Evolutionary conservation across 2,329 filamentous ascomycete species (phyloP).

Genomic region (Talaromyces sp.): DNA sequence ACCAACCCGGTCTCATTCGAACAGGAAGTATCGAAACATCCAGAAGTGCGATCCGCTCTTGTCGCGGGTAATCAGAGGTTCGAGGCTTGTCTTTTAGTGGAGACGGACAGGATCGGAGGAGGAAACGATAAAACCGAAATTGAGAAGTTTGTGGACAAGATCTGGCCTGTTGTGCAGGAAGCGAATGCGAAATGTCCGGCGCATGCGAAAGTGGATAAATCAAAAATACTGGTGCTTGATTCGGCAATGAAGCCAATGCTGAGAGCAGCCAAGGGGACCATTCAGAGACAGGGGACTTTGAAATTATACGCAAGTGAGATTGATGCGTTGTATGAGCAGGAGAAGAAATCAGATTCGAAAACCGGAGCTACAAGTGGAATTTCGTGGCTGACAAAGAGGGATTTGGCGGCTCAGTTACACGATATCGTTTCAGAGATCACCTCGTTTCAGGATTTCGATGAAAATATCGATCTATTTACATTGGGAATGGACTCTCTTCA

Average conservation of each 20-base stretch:
- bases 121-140: neutral
- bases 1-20: slow-evolving; percentile 12
- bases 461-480: neutral
- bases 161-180: slow-evolving; percentile 26
- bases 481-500: slow-evolving; percentile 9
- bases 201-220: slow-evolving; percentile 29
- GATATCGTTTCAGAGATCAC: neutral
- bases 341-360: slow-evolving; percentile 18
- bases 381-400: neutral
- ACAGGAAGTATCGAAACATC: neutral
- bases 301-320: slow-evolving; percentile 32
- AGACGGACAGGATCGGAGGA: neutral
- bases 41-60: neutral
- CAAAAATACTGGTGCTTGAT: slow-evolving; percentile 30
- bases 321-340: slow-evolving; percentile 27
- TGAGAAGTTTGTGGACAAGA: neutral
- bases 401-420: neutral
- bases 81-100: slow-evolving; percentile 5
- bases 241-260: slow-evolving; percentile 31
- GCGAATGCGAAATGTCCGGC: slow-evolving; percentile 30
- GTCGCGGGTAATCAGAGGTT: slow-evolving; percentile 8
- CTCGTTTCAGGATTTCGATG: neutral
- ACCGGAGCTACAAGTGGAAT: neutral
- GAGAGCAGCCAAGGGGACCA: slow-evolving; percentile 37
- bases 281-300: slow-evolving; percentile 31